Base-by-base conservation (phyloP, 164 flowering plant species). In the Annona cherimola region DNA sequence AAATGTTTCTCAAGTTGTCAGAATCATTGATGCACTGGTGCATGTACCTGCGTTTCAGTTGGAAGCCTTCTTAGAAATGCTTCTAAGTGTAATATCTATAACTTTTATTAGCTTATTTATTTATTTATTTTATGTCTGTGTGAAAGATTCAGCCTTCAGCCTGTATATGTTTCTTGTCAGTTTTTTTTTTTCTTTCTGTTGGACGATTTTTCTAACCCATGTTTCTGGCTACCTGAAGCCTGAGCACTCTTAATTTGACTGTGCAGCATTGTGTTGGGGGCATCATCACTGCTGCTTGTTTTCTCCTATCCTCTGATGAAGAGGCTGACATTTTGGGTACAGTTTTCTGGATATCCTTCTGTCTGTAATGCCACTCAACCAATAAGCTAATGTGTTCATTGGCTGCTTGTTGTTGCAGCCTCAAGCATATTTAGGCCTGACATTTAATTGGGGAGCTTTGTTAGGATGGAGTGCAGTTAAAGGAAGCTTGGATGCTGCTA, bases 261-360 rank as follows among this genome's bases (percentile, higher is more conserved):
- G 7, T 44, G 35, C 42, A 66, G 67, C 41, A 40, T 11, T 44
- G 75, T 95, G 55, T 76, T 95, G 77, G 99, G 99, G 61, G 99
- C 98, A 66, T 91, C 96, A 45, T 95, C 98, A 3, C 76, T 95
- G 86, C 79, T 95, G 72, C 88, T 95, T n/a, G 99, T 95, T 76
- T 93, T 93, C 79, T 83, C 99, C 46, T 95, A 95, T 79, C 99
- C 99, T 42, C 89, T 95, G 57, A 93, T 95, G 98, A 95, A 95
- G 91, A 90, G 97, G 87, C 54, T 93, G 44, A 95, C 97, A 65
- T 95, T 88, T 82, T 95, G 99, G 99, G 99, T 93, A 91, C 69
- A 26, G 35, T 26, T 1, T 50, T 50, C 14, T 50, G 26, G 69
- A 20, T 40, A 14, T 72, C 7, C 7, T 41, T 61, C 61, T 26